These are phyloP conservation scores for Blakeslea trispora DNA, from an alignment of 371 early-diverging fungal genomes.

Conservation along the genomic window DNA sequence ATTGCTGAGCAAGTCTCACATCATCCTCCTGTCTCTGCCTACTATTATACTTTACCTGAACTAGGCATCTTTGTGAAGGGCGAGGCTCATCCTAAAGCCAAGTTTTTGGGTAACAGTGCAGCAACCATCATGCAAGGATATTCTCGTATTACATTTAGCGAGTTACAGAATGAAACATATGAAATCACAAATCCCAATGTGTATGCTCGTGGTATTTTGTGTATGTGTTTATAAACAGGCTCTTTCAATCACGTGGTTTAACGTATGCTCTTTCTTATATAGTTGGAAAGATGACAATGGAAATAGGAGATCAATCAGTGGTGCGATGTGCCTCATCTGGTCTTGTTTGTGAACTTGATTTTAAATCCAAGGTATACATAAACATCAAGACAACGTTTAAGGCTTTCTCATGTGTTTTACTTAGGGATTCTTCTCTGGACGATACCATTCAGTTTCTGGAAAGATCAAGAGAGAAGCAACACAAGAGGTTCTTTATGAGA, in stretches of 20 bases:
- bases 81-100: slow-evolving; percentile 86
- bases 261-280: slow-evolving; percentile 31
- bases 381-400: too few species aligned
- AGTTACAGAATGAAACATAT: slow-evolving; percentile 39
- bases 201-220: slow-evolving; percentile 52
- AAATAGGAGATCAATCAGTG: slow-evolving; percentile 84
- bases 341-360: slow-evolving; percentile 83
- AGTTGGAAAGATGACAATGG: slow-evolving; percentile 93
- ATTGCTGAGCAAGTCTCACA: slow-evolving; percentile 76
- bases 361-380: slow-evolving; percentile 95
- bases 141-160: slow-evolving; percentile 45
- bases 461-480: slow-evolving; percentile 81
- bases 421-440: slow-evolving; percentile 84
- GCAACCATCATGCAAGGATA: slow-evolving; percentile 81
- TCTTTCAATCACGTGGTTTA: slow-evolving; percentile 28
- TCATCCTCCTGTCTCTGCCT: slow-evolving; percentile 73
- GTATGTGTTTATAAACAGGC: slow-evolving; percentile 76
- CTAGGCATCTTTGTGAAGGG: slow-evolving; percentile 76
- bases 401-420: too few species aligned
- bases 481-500: slow-evolving; percentile 75
- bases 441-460: slow-evolving; percentile 82
- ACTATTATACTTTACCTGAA: slow-evolving; percentile 65
- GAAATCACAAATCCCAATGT: slow-evolving; percentile 46
- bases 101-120: slow-evolving; percentile 92
- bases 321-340: slow-evolving; percentile 78